Conservation (phyloP, 768 basidiomycete genomes). For the Tephrocybe sp. region DNA sequence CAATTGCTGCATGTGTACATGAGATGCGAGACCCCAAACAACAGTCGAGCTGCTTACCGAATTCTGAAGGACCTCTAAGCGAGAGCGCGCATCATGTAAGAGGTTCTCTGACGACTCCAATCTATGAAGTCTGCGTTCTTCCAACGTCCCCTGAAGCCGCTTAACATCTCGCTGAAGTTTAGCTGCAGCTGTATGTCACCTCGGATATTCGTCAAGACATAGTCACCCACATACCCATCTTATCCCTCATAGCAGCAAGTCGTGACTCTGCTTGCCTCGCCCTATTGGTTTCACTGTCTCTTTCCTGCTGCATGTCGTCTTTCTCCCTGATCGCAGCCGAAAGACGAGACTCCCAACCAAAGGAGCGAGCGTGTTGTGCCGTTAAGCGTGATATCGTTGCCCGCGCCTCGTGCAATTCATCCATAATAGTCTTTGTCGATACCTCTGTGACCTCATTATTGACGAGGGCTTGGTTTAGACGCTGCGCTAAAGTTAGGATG, state of each 20-base stretch:
- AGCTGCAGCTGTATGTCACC: constrained; percentile 33
- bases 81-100: constrained; percentile 60
- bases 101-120: constrained; percentile 67
- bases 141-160: constrained; percentile 60
- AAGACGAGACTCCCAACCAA: constrained; percentile 69
- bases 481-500: constrained; percentile 35
- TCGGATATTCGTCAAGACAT: background rate
- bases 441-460: constrained; percentile 81
- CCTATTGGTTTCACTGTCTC: constrained; percentile 65
- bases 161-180: constrained; percentile 69
- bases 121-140: constrained; percentile 56
- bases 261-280: constrained; percentile 68
- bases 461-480: constrained; percentile 73
- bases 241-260: constrained; percentile 61
- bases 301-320: constrained; percentile 83
- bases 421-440: constrained; percentile 69
- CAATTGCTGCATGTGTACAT: constrained; percentile 32
- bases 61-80: constrained; percentile 57
- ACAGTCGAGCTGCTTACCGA: constrained; percentile 34
- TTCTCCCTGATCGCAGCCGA: constrained; percentile 66
- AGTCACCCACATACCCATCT: constrained; percentile 46
- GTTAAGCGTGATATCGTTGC: constrained; percentile 63
- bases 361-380: constrained; percentile 64
- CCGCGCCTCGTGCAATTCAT: constrained; percentile 75
- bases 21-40: constrained; percentile 6